Conservation (phyloP, 2,329 filamentous ascomycete genomes). For the Dryadomyces quercivorus region DNA sequence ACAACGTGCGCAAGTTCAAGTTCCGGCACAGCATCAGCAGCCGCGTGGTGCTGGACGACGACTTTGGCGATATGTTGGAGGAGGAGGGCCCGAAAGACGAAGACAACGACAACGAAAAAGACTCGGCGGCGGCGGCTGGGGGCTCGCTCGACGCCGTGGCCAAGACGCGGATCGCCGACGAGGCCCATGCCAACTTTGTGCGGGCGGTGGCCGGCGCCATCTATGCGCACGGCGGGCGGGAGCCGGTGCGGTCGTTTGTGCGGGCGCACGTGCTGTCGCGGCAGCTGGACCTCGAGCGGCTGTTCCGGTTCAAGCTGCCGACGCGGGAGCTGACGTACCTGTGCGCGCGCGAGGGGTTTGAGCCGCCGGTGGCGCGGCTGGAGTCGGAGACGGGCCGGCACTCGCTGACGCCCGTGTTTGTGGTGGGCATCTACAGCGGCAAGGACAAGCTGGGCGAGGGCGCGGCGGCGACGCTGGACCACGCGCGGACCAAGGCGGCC, state of each 20-base stretch:
- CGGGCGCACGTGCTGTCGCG: slow-evolving; percentile 72
- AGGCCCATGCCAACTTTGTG: slow-evolving; percentile 54
- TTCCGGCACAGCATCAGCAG: slow-evolving; percentile 63
- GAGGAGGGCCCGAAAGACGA: slow-evolving; percentile 11
- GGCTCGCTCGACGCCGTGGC: slow-evolving; percentile 13
- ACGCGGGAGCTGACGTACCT: slow-evolving; percentile 72
- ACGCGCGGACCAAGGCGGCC: slow-evolving; percentile 66
- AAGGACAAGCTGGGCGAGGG: slow-evolving; percentile 86
- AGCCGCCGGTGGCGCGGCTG: slow-evolving; percentile 72
- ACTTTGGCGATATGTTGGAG: slow-evolving; percentile 58
- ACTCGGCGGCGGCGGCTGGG: slow-evolving; percentile 1
- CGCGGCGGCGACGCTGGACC: slow-evolving; percentile 63
- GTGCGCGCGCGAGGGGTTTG: slow-evolving; percentile 82
- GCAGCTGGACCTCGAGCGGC: slow-evolving; percentile 58
- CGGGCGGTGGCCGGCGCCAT: slow-evolving; percentile 74
- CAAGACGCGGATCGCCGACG: slow-evolving; percentile 17
- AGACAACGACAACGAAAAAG: neutral
- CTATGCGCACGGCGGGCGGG: slow-evolving; percentile 72
- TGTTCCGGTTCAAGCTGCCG: slow-evolving; percentile 79
- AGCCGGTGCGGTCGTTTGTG: slow-evolving; percentile 72
- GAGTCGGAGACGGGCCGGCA: slow-evolving; percentile 81
- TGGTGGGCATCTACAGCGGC: slow-evolving; percentile 90
- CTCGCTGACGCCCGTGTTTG: slow-evolving; percentile 77
- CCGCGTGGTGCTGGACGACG: slow-evolving; percentile 69
- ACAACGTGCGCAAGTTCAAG: slow-evolving; percentile 31